Base-by-base conservation (phyloP, 768 basidiomycete species). In the Xerocomellus amylosporus region DNA sequence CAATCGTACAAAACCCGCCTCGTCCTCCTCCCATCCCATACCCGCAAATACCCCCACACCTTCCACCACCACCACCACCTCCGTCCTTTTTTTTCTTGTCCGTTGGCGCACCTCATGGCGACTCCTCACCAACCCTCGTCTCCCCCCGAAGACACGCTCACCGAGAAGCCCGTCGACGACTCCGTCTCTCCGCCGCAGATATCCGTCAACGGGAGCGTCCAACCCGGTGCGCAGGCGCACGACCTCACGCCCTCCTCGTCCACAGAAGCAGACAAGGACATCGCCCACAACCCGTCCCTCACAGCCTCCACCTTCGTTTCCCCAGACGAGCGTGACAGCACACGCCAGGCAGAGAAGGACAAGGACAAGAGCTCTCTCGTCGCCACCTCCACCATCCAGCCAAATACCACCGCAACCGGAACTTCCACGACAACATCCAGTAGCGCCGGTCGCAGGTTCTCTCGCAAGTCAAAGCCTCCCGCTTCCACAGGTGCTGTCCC, bases 341-440 rank as follows among this genome's bases (percentile, higher is more conserved):
- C 66, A 20, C 71, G 68, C 55, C 58, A 59, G n/a, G 50, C 51
- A 57, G 72, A 75, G 24, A 71, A 66, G 39, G 77, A 77, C 64
- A 77, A 71, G 65, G 78, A 79, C 64, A 78, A 77, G 64, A 76
- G 69, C 51, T 79, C 78, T 8, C 67, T 79, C 20, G 68, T 75
- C 36, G 77, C 77, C 45, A 74, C 77, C 41, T 74, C 75, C 2
- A 66, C 74, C 45, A 79, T 70, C 9, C 75, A 75, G 26, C 73
- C 76, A 43, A 66, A 77, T 56, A 70, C 75, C 30, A 58, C 58
- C 31, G 41, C 56, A 46, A 58, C 64, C 20, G 61, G 54, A 14
- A 66, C 65, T 42, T 60, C 67, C 38, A 61, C 68, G 0, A 53
- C 56, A 14, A 49, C 64, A 4, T 58, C 63, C 19, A 64, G 54